Conservation (phyloP, 441 rosid species). For the Syzygium syzygioides region DNA sequence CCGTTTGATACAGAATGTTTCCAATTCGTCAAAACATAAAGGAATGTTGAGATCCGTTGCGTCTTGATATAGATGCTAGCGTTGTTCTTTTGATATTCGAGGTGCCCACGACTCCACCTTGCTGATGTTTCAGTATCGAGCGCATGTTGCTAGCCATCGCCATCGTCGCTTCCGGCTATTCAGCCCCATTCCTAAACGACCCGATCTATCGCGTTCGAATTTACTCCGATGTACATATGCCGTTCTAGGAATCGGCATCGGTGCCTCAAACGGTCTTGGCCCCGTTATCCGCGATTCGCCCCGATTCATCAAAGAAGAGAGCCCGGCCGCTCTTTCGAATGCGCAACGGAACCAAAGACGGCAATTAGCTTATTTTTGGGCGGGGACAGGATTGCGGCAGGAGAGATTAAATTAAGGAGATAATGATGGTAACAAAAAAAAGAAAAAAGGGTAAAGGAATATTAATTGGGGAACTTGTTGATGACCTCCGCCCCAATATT, state of each 20-base stretch:
- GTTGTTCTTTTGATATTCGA: background rate
- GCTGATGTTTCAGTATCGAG: background rate
- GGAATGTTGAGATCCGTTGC: background rate
- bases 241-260: background rate
- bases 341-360: too few relatives aligned
- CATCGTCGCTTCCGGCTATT: background rate
- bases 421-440: background rate
- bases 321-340: too few relatives aligned
- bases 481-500: slow-evolving; percentile 7
- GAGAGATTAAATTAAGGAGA: background rate
- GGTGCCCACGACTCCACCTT: background rate
- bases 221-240: background rate
- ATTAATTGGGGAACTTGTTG: background rate
- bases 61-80: background rate
- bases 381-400: background rate
- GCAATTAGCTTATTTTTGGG: background rate
- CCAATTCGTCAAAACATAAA: background rate
- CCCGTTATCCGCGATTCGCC: background rate
- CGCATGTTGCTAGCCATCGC: background rate
- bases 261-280: background rate
- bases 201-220: accelerated
- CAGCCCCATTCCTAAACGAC: background rate
- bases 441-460: background rate
- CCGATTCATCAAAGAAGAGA: background rate
- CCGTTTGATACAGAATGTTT: background rate